Percentiles rank a stretch among this genome's conserved stretches.
phyloP scores from a whole-genome alignment of 345 rosid species.

The Populus simonii region DNA sequence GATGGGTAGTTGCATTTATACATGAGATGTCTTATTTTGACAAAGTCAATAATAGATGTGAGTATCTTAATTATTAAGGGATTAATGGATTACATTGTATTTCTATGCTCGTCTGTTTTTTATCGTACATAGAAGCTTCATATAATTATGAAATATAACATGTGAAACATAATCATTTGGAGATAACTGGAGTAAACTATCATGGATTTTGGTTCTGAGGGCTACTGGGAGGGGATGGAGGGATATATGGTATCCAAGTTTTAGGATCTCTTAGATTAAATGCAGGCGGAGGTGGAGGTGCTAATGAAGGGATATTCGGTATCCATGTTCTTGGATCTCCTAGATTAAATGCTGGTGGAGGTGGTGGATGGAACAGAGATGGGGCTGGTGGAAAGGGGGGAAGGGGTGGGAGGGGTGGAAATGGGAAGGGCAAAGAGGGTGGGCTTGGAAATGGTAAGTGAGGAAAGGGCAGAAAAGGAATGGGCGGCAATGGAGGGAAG shows the following conservation, averaged over 20 bases:
- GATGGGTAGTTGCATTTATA: background rate
- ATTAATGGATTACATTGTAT: constrained; percentile 2
- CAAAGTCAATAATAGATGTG: background rate
- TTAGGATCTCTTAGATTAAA: constrained; percentile 39
- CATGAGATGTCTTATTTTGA: background rate
- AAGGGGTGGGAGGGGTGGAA: constrained; percentile 14
- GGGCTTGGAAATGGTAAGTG: background rate
- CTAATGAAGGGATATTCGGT: constrained; percentile 45
- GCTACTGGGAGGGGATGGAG: constrained; percentile 37
- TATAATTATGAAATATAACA: background rate
- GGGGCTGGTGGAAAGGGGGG: constrained; percentile 27
- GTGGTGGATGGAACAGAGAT: constrained; percentile 36
- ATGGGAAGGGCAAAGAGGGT: constrained; percentile 19
- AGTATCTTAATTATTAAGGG: background rate
- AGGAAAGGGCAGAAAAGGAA: constrained; percentile 18
- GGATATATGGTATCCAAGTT: constrained; percentile 39
- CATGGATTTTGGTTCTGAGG: constrained; percentile 23
- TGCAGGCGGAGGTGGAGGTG: constrained; percentile 35
- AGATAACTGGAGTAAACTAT: background rate
- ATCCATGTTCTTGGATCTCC: constrained; percentile 68
- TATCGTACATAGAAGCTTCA: background rate
- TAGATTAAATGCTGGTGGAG: constrained; percentile 50
- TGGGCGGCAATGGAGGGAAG: background rate
- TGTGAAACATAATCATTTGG: background rate
- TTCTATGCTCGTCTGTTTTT: background rate